phyloP scores from a whole-genome alignment of 495 filamentous ascomycete species.

The Xylaria intraflava region DNA sequence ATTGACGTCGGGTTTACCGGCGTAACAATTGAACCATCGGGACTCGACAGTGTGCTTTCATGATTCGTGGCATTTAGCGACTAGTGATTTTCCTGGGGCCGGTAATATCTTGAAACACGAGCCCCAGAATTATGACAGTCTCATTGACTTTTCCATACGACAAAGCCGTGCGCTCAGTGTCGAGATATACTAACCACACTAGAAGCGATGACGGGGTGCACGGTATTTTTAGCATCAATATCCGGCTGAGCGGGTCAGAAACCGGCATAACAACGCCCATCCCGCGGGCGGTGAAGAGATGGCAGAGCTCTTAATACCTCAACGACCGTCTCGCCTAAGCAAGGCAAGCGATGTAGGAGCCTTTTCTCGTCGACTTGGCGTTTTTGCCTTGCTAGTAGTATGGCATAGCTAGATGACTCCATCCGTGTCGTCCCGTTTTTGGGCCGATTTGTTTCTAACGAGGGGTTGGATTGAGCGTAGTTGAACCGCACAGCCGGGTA shows the following conservation, averaged over 20 bases:
- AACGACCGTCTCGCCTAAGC: background rate
- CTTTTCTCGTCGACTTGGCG: background rate
- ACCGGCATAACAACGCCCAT: too few species aligned
- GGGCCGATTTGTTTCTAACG: background rate
- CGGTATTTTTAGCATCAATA: background rate
- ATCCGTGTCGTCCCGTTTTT: background rate
- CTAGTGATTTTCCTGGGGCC: background rate
- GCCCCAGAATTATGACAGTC: background rate
- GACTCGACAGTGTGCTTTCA: background rate
- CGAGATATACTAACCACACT: background rate
- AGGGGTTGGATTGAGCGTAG: background rate
- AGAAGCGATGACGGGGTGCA: background rate
- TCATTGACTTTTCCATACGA: background rate
- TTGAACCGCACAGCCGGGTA: background rate
- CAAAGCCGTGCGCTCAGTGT: background rate
- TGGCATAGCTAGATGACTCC: background rate
- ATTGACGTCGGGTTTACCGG: background rate
- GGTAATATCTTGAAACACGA: background rate
- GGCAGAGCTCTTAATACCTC: too few species aligned
- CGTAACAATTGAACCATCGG: background rate
- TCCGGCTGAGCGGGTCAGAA: background rate
- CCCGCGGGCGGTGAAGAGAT: too few species aligned
- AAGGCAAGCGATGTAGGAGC: background rate
- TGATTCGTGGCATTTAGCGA: background rate
- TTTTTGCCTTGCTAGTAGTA: background rate